Base-by-base conservation (phyloP, 2,329 filamentous ascomycete species). In the Epichloe glyceriae region DNA sequence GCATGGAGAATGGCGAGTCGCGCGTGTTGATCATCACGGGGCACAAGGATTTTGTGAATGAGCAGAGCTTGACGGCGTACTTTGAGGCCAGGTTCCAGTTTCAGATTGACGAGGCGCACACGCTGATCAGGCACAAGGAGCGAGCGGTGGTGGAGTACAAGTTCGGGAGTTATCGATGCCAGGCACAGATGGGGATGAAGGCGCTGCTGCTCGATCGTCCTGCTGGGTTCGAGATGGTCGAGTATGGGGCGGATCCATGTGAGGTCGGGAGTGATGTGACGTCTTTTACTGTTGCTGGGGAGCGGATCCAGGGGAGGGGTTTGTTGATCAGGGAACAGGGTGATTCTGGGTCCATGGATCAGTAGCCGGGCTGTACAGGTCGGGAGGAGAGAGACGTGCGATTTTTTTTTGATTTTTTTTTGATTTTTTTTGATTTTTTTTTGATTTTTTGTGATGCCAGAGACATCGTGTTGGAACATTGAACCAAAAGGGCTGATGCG, bases 81-180 rank as follows among this genome's bases (percentile, higher is more conserved):
- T 78, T 80, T 57, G 47, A 53, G 2, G 47, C 47, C 5, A 65
- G 68, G 22, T 71, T 79, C 50, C 61, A 63, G 2, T 80, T 72
- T 55, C 66, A 79, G 56, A 52, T 73, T 7, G 77, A 79, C 53
- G 58, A 63, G 46, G 60, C 75, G 49, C 55, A 63, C 3, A 56
- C 61, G 17, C 60, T 71, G 19, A 57, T 62, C 37, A 51, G 55
- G 26, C 61, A 54, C 2, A 55, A 53, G 0, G 53, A 54, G 1
- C 61, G 64, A 20, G 58, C 58, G 0, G 65, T 71, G 2, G 54
- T 75, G 14, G 75, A 79, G 64, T 76, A 72, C 55, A 67, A 70
- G 11, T 80, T 80, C 55, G 74, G 73, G 0, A 78, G 74, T 50
- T 80, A 70, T 52, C 70, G 75, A 1, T 76, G 73, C 61, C 77